Base-by-base conservation (phyloP, 352 stramenopile genomes). In the Plasmopara muralis region DNA sequence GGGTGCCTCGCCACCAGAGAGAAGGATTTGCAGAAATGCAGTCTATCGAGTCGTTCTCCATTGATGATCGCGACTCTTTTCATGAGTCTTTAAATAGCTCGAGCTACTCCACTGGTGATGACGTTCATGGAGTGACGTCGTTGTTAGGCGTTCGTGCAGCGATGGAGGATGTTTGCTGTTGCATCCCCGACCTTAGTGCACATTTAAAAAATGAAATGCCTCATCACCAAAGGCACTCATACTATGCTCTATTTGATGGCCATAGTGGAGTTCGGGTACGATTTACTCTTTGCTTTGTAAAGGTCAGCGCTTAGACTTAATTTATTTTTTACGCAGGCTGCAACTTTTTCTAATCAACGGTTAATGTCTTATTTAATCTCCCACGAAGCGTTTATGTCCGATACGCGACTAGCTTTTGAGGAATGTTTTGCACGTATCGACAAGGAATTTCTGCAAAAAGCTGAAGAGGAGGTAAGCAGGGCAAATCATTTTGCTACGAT, bases 181-280 rank as follows among this genome's bases (percentile, higher is more conserved):
- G 79, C 52, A 77, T 89, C 12, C 81, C 83, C 5, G 72, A 92
- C 34, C 53, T 92, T 29, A 89, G 84, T 16, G 50, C 71, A 28
- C 65, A 77, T 10, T 57, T 85, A 53, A 64, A 55, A 14, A 43
- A 62, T 39, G 64, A 64, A 10, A 39, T 68, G 6, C 57, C 38
- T 4, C 55, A 72, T 42, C 77, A 69, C 44, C 56, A 76, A 14
- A 77, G 70, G 41, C 80, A 91, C 45, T 74, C 81, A 16, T 66
- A 91, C 42, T 94, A 91, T 51, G 78, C 80, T 18, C 62, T 94
- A 39, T 94, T 92, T 68, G 83, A 94, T 55, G 83, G 83, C 4
- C 83, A 94, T 41, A 86, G 77, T 43, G 83, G 83, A 28, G 78
- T 88, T 31, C 69, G 73, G 49, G 83, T 93, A 74, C 30, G 71